Percentiles rank a stretch among this genome's conserved stretches.
Conservation (phyloP, 805 yeast species). For the Lachancea meyersii region DNA sequence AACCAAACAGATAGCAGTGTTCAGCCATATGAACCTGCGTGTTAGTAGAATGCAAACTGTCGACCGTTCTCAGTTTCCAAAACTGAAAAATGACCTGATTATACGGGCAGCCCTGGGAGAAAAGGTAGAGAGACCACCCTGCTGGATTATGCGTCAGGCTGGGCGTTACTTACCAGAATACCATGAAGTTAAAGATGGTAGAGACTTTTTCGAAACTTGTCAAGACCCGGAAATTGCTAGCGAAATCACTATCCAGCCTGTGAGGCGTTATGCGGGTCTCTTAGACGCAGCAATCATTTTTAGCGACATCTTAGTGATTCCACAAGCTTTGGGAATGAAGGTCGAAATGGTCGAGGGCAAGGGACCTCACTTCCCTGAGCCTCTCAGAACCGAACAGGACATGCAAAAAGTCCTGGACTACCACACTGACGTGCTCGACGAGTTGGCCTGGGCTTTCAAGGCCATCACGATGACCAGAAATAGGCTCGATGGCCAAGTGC, state of each 20-base stretch:
- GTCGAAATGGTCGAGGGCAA: conserved; percentile 91
- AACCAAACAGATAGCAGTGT: no score
- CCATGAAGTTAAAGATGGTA: conserved; percentile 74
- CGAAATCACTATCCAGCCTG: conserved; percentile 91
- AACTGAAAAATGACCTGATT: conserved; percentile 81
- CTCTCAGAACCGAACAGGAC: conserved; percentile 71
- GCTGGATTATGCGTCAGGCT: conserved; percentile 99
- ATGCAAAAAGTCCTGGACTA: conserved; percentile 48
- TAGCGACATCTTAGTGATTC: conserved; percentile 90
- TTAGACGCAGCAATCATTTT: conserved; percentile 96
- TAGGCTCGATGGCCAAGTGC: conserved; percentile 84
- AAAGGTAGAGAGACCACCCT: conserved; percentile 90
- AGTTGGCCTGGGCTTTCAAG: conserved; percentile 89
- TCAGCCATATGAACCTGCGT: neutral
- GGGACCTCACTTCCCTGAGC: conserved; percentile 90
- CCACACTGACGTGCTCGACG: conserved; percentile 65
- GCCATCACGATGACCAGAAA: conserved; percentile 88
- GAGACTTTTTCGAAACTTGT: conserved; percentile 94
- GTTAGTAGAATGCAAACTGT: conserved; percentile 7
- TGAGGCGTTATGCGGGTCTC: conserved; percentile 80
- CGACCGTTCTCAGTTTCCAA: conserved; percentile 47
- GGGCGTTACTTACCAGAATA: conserved; percentile 89
- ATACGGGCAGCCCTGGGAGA: conserved; percentile 89
- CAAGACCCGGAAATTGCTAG: conserved; percentile 91
- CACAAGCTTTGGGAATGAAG: conserved; percentile 96